Percentiles rank a stretch among this genome's conserved stretches.
These are phyloP conservation scores for Rhodotorula babjevae DNA, from an alignment of 768 basidiomycete genomes.

Conservation along the genomic window DNA sequence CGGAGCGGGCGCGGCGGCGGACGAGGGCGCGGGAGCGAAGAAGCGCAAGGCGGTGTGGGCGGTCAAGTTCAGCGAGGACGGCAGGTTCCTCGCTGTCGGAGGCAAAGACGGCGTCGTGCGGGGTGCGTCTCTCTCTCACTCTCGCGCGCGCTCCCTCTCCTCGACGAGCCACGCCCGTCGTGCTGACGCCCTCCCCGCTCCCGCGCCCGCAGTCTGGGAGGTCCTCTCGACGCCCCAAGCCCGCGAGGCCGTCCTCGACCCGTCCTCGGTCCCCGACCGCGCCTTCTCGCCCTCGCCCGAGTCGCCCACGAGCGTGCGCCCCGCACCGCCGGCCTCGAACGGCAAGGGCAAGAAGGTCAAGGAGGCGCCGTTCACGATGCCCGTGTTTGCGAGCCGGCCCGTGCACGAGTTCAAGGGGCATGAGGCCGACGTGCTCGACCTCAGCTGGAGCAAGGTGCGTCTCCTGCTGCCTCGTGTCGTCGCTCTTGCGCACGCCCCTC, in stretches of 20 bases:
- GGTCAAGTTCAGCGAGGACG: constrained; percentile 40
- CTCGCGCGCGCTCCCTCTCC: too few species aligned
- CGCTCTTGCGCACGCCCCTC: too few species aligned
- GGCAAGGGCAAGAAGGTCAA: constrained; percentile 2
- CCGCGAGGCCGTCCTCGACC: not conserved
- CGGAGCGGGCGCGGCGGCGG: not conserved
- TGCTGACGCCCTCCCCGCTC: too few species aligned
- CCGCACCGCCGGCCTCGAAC: not conserved
- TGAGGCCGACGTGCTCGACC: constrained; percentile 42
- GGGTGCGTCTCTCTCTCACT: constrained; percentile 9
- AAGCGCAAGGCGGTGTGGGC: constrained; percentile 43
- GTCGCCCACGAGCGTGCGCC: not conserved
- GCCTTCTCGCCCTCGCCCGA: not conserved
- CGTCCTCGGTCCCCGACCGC: not conserved
- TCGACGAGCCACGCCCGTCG: too few species aligned
- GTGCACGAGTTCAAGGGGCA: constrained; percentile 40
- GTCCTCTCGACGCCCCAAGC: constrained; percentile 30
- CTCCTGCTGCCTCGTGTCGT: too few species aligned
- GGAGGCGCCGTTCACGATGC: constrained; percentile 11
- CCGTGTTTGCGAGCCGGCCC: constrained; percentile 39
- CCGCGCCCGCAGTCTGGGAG: constrained; percentile 42
- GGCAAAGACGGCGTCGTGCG: constrained; percentile 44
- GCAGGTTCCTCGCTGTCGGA: constrained; percentile 42
- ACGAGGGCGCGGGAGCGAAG: not conserved
- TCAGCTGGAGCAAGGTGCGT: constrained; percentile 44